phyloP scores from a whole-genome alignment of 2,329 filamentous ascomycete species.

The Fusarium subtropicale region DNA sequence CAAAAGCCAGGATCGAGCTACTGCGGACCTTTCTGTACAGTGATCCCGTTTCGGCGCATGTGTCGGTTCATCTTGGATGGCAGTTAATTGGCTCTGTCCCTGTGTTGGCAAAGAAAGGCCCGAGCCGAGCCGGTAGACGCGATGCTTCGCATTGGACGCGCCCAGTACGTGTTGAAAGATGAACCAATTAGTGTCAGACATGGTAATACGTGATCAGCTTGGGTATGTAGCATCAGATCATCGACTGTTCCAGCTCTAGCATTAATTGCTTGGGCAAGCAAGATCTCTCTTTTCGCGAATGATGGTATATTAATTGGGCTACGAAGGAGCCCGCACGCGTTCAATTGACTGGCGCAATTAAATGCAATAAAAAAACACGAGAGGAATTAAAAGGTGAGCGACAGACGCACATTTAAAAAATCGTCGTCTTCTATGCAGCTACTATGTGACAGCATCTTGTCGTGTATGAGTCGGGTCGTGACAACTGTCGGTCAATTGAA shows the following conservation, averaged over 20 bases:
- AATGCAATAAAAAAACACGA: not conserved
- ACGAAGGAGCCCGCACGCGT: rapidly evolving
- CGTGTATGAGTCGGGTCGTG: rapidly evolving
- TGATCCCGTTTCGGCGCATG: not conserved
- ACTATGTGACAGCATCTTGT: not conserved
- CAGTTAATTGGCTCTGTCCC: not conserved
- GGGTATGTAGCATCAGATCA: no score
- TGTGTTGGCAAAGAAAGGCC: no score
- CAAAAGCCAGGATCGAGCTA: no score
- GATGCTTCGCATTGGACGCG: not conserved
- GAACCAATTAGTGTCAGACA: not conserved
- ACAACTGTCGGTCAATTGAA: not conserved
- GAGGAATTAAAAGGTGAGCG: rapidly evolving
- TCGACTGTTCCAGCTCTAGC: no score
- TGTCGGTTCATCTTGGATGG: not conserved
- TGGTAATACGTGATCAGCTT: not conserved
- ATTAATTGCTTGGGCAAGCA: no score
- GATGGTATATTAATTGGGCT: not conserved
- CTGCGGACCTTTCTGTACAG: not conserved
- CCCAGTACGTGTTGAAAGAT: not conserved
- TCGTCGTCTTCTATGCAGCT: not conserved
- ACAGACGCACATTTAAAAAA: not conserved
- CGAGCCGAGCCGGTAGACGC: no score
- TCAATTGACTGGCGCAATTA: not conserved
- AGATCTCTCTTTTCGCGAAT: not conserved